A percentile compares a stretch with the other conserved stretches of the same genome.
Conservation (phyloP, 2,329 filamentous ascomycete species). For the Ceratocystis albifundus region DNA sequence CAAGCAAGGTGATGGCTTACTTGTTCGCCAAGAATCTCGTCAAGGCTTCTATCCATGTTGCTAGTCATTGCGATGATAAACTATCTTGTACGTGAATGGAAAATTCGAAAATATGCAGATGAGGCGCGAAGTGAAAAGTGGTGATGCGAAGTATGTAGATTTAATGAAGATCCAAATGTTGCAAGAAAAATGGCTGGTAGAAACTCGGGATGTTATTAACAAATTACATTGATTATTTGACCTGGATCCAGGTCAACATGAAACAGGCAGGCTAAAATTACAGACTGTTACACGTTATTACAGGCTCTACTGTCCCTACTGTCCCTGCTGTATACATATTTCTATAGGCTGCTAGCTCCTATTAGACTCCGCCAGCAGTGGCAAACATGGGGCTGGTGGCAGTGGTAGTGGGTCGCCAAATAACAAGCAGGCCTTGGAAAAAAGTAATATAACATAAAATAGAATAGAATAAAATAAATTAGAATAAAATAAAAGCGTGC, state of each 20-base stretch:
- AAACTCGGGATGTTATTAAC: neutral
- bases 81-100: neutral
- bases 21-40: slow-evolving; percentile 46
- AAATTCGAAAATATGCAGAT: neutral
- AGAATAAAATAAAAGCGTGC: too few species aligned
- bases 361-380: neutral
- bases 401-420: neutral
- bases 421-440: neutral
- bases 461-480: too few species aligned
- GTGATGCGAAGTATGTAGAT: neutral
- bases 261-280: slow-evolving; percentile 5
- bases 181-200: slow-evolving; percentile 6
- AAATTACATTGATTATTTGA: neutral
- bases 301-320: neutral
- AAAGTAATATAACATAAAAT: too few species aligned
- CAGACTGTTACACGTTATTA: neutral
- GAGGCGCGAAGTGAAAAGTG: neutral
- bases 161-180: slow-evolving; percentile 17
- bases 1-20: slow-evolving; percentile 27
- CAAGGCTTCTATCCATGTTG: slow-evolving; percentile 44
- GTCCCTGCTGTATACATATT: too few species aligned
- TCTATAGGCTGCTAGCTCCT: neutral
- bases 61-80: slow-evolving; percentile 29
- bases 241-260: slow-evolving; percentile 13
- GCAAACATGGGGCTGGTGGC: neutral